A percentile compares a stretch with the other conserved stretches of the same genome.
phyloP scores from a whole-genome alignment of 2,329 filamentous ascomycete genomes.

The Phyllosticta citriasiana region DNA sequence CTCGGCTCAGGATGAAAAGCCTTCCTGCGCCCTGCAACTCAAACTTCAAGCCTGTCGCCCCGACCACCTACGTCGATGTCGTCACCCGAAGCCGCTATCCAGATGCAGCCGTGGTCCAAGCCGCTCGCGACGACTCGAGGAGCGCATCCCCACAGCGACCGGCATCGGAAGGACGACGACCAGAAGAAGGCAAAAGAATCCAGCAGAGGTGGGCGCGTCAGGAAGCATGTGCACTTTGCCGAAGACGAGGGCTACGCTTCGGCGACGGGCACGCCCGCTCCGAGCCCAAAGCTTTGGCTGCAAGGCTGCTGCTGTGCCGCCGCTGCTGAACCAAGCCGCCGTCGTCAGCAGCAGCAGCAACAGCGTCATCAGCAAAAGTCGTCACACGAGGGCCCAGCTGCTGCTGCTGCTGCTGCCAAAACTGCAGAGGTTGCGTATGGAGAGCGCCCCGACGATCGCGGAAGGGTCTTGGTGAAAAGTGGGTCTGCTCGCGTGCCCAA shows the following conservation, averaged over 20 bases:
- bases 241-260: conserved; percentile 9
- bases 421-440: background rate
- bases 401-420: background rate
- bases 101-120: background rate
- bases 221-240: conserved; percentile 8
- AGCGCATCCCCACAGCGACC: background rate
- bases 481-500: background rate
- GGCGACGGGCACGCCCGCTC: background rate
- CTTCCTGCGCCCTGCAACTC: background rate
- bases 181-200: background rate
- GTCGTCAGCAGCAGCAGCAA: background rate
- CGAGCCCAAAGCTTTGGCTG: conserved; percentile 4
- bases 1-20: background rate
- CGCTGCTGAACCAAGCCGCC: conserved; percentile 2
- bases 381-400: background rate
- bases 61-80: background rate
- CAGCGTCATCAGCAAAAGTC: background rate
- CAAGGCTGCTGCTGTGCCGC: background rate
- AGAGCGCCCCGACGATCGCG: background rate
- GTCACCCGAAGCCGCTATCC: conserved; percentile 1
- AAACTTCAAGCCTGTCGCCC: background rate
- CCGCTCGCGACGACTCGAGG: background rate
- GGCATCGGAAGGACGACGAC: background rate
- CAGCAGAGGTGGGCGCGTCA: background rate
- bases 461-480: background rate